phyloP scores from a whole-genome alignment of 1,284 basidiomycete species.

The Fomitopsis pinicola region DNA sequence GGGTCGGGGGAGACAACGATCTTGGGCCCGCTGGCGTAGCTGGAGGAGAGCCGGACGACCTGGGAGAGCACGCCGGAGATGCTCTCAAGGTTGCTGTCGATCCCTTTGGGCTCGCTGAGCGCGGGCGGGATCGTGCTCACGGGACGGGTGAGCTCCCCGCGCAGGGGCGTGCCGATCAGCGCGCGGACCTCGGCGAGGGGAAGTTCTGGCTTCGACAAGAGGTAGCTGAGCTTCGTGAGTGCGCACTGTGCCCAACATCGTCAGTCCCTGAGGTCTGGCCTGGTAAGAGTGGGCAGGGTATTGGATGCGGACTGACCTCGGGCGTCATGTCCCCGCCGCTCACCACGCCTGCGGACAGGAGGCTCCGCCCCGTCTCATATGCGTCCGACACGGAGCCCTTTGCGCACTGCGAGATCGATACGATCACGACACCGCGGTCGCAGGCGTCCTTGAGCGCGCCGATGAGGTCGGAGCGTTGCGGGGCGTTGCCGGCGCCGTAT shows the following conservation, averaged over 20 bases:
- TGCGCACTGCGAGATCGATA: slow-evolving; percentile 88
- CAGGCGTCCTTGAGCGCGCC: slow-evolving; percentile 75
- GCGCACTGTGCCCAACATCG: slow-evolving; percentile 55
- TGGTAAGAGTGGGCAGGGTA: background rate
- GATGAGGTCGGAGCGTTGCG: slow-evolving; percentile 66
- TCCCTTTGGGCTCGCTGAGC: slow-evolving; percentile 34
- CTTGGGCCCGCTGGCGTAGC: slow-evolving; percentile 33
- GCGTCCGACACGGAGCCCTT: slow-evolving; percentile 78
- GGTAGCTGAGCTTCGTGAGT: slow-evolving; percentile 83
- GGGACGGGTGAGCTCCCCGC: slow-evolving; percentile 79
- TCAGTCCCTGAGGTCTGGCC: background rate
- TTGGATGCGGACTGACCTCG: slow-evolving; percentile 50
- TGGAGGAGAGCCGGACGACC: slow-evolving; percentile 57
- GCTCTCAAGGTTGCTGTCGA: slow-evolving; percentile 51
- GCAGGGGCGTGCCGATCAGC: slow-evolving; percentile 75
- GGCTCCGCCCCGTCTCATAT: slow-evolving; percentile 78
- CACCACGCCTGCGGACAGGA: slow-evolving; percentile 72
- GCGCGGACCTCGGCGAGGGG: slow-evolving; percentile 64
- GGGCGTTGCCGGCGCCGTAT: slow-evolving; percentile 87
- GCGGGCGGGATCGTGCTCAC: slow-evolving; percentile 30
- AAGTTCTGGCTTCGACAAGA: slow-evolving; percentile 83
- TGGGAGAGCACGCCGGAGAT: slow-evolving; percentile 63
- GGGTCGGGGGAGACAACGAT: slow-evolving; percentile 37
- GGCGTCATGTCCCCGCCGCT: slow-evolving; percentile 91
- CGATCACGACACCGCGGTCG: slow-evolving; percentile 79